Evolutionary conservation across 805 yeast species (phyloP), one percentile per base, ranked within the genome.

Genomic region (Candida takata): DNA sequence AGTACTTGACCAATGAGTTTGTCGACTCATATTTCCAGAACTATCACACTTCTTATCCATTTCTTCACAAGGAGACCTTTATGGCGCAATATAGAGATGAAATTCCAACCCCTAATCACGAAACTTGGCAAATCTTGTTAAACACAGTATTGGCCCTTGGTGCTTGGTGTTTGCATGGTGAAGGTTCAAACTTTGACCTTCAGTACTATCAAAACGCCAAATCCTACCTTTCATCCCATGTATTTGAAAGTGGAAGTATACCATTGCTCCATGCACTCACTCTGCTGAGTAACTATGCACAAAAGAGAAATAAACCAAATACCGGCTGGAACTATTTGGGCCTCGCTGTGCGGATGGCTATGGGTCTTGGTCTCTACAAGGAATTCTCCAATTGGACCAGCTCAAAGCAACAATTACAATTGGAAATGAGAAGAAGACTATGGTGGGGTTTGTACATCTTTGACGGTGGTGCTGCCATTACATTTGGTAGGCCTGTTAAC

Each of bases 241-340:
- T 78, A 7, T 72, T 79, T 47, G 84, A 77, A 52, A 61, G 72
- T 38, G 83, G 84, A 10, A 74, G 76, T 39, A 54, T 75, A 8
- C 65, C 70, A n/a, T 52, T 77, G 21, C 60, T 77, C 8, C 69
- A 69, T 31, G 69, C 79, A 2, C 58, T 76, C 24, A 64, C 74
- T 5, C 50, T 79, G 24, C 52, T 80, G 34, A 69, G 80, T 38
- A 72, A 72, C 43, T 80, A 78, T 55, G 70, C 74, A 9, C 83
- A 75, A 49, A 76, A 76, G 55, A 64, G 82, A 33, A 74, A 77
- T 46, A 75, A 74, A 45, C 79, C 81, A 37, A 78, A 78, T 53
- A 70, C 84, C 0, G 79, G 80, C 17, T 79, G 84, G 81, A 74
- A 74, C 46, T 76, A 72, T 43, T 58, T 77, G 24, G 85, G 86